Evolutionary conservation across 2,329 filamentous ascomycete species (phyloP).

Genomic region (Aspergillus phoenicis): DNA sequence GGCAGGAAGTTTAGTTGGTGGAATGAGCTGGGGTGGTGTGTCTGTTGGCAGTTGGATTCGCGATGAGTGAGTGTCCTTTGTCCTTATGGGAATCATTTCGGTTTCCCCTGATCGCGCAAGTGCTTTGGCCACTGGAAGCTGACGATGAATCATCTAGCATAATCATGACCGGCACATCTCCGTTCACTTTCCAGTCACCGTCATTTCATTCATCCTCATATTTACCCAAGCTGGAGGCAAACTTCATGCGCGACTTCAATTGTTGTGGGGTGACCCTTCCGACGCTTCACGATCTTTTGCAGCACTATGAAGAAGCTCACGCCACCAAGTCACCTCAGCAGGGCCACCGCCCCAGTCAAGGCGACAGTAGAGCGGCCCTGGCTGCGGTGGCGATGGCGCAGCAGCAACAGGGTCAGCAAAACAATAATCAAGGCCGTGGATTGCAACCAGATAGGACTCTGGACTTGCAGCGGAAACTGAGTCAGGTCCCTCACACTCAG

Average conservation of each 20-base stretch:
- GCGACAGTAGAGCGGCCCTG: constrained; percentile 54
- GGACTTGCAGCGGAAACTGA: constrained; percentile 43
- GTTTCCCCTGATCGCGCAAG: constrained; percentile 5
- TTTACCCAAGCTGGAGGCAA: constrained; percentile 91
- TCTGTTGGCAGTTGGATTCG: constrained; percentile 96
- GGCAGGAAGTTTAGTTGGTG: constrained; percentile 66
- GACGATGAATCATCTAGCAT: constrained; percentile 62
- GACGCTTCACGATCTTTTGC: constrained; percentile 89
- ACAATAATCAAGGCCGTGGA: constrained; percentile 38
- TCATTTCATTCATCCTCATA: constrained; percentile 97
- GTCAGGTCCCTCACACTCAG: constrained; percentile 34
- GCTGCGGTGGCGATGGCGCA: constrained; percentile 52
- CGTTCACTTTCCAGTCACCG: constrained; percentile 85
- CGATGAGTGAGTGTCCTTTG: constrained; percentile 78
- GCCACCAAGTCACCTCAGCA: constrained; percentile 65
- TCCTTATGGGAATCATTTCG: constrained; percentile 13
- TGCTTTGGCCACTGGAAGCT: constrained; percentile 1
- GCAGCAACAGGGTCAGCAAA: constrained; percentile 54
- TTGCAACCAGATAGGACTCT: constrained; percentile 37
- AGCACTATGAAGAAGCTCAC: constrained; percentile 96
- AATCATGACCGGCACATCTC: constrained; percentile 95
- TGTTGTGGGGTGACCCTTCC: constrained; percentile 90
- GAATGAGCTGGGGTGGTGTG: constrained; percentile 96
- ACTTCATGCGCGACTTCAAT: constrained; percentile 96
- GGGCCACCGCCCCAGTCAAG: constrained; percentile 53